These are phyloP conservation scores for Inga oerstediana DNA, from an alignment of 306 rosid genomes.

Conservation along the genomic window DNA sequence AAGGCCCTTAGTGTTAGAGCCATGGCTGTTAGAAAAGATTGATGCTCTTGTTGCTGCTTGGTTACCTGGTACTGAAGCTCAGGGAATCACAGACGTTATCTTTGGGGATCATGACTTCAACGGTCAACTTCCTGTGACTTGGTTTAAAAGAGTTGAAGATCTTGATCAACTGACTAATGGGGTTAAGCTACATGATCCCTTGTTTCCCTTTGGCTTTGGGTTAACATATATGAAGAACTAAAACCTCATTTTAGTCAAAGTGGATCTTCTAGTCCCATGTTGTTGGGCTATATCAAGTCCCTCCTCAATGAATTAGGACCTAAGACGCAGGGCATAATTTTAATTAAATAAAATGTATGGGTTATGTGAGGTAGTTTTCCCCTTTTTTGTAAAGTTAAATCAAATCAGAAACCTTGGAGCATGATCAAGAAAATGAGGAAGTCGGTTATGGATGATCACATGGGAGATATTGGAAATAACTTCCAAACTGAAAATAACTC, in stretches of 20 bases:
- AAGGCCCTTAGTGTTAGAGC: conserved; percentile 74
- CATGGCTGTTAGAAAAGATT: conserved; percentile 58
- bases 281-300: too few relatives aligned
- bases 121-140: conserved; percentile 79
- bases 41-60: conserved; percentile 86
- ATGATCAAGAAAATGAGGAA: too few relatives aligned
- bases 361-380: too few relatives aligned
- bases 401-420: too few relatives aligned
- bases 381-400: too few relatives aligned
- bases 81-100: conserved; percentile 76
- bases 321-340: too few relatives aligned
- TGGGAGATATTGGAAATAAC: too few relatives aligned
- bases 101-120: conserved; percentile 73
- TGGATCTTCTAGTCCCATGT: background rate
- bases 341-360: too few relatives aligned
- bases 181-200: conserved; percentile 50
- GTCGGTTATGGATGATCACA: too few relatives aligned
- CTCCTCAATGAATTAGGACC: too few relatives aligned
- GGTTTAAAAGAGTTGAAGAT: conserved; percentile 65
- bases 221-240: conserved; percentile 29
- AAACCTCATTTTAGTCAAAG: background rate
- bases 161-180: conserved; percentile 47
- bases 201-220: conserved; percentile 82
- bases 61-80: conserved; percentile 91
- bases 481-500: too few relatives aligned